Percentiles rank a stretch among this genome's conserved stretches.
These are phyloP conservation scores for Inonotus obliquus DNA, from an alignment of 1,284 basidiomycete species.

Conservation along the genomic window DNA sequence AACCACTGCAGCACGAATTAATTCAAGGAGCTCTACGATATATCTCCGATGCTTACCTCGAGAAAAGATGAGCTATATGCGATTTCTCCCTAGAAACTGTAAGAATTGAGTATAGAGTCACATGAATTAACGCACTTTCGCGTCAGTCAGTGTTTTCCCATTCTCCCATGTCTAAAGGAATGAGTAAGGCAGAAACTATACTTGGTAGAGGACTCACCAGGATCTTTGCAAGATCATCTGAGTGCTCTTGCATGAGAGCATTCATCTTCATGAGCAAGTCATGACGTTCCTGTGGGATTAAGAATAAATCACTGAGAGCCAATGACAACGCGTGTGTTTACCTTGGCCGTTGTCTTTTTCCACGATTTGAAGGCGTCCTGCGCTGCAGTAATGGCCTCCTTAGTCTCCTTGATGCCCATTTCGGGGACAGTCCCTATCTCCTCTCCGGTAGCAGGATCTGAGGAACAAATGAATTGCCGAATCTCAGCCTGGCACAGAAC, in stretches of 20 bases:
- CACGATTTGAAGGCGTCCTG: conserved; percentile 73
- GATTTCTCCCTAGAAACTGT: conserved; percentile 59
- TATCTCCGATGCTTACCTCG: conserved; percentile 48
- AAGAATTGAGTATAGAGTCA: background rate
- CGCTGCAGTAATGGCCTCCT: conserved; percentile 76
- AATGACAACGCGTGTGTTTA: conserved; percentile 27
- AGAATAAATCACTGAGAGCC: background rate
- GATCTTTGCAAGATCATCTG: conserved; percentile 78
- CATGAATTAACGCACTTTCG: conserved; percentile 45
- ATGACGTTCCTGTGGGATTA: conserved; percentile 59
- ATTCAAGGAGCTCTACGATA: background rate
- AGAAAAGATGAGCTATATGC: conserved; percentile 80
- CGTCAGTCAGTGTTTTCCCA: conserved; percentile 83
- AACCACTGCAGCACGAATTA: conserved; percentile 54
- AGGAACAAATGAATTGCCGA: background rate
- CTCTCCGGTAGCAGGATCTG: conserved; percentile 83
- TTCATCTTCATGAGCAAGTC: conserved; percentile 75
- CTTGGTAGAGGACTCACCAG: conserved; percentile 48
- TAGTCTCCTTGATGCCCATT: conserved; percentile 79
- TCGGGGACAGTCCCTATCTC: conserved; percentile 81
- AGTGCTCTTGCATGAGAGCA: conserved; percentile 69
- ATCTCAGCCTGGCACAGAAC: background rate
- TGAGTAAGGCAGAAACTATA: background rate
- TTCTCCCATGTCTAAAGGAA: conserved; percentile 80
- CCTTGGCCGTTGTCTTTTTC: conserved; percentile 79